These are phyloP conservation scores for Phoma sp. DNA, from an alignment of 2,329 filamentous ascomycete genomes.

Conservation along the genomic window DNA sequence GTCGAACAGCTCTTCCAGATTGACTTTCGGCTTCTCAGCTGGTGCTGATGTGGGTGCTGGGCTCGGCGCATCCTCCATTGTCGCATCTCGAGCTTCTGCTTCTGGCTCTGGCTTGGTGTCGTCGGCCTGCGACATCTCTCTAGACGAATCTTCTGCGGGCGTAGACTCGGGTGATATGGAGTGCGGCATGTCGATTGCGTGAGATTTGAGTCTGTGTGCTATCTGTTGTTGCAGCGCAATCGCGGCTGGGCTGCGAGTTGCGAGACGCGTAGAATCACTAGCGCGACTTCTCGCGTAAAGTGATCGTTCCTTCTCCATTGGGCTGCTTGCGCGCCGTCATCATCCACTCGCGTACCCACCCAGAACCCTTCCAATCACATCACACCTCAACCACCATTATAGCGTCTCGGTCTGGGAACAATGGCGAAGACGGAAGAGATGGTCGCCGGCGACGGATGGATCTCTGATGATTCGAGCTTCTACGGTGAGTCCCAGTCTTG, in stretches of 20 bases:
- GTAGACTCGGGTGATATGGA: slow-evolving; percentile 50
- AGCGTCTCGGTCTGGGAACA: slow-evolving; percentile 2
- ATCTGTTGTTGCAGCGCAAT: slow-evolving; percentile 8
- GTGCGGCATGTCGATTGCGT: slow-evolving; percentile 52
- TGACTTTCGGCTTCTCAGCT: slow-evolving; percentile 42
- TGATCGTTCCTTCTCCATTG: slow-evolving; percentile 4
- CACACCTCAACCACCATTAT: slow-evolving; percentile 13
- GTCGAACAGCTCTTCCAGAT: slow-evolving; percentile 66
- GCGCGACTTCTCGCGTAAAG: slow-evolving; percentile 32
- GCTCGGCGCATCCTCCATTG: slow-evolving; percentile 40
- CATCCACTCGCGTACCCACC: slow-evolving; percentile 10
- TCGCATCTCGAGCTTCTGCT: slow-evolving; percentile 36
- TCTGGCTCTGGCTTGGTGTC: slow-evolving; percentile 36
- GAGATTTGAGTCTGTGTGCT: background rate
- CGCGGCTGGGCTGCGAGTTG: background rate
- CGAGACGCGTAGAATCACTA: slow-evolving; percentile 24
- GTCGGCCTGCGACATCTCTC: slow-evolving; percentile 49
- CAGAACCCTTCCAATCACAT: slow-evolving; percentile 13
- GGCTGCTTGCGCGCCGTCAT: slow-evolving; percentile 14
- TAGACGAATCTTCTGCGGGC: slow-evolving; percentile 47
- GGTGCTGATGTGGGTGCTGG: slow-evolving; percentile 21
- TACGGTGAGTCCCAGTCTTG: slow-evolving; percentile 44
- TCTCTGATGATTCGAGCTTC: slow-evolving; percentile 54
- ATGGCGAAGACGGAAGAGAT: slow-evolving; percentile 34
- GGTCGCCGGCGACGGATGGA: slow-evolving; percentile 42